phyloP scores from a whole-genome alignment of 2,329 filamentous ascomycete species.

The Orbilia blumenaviensis region DNA sequence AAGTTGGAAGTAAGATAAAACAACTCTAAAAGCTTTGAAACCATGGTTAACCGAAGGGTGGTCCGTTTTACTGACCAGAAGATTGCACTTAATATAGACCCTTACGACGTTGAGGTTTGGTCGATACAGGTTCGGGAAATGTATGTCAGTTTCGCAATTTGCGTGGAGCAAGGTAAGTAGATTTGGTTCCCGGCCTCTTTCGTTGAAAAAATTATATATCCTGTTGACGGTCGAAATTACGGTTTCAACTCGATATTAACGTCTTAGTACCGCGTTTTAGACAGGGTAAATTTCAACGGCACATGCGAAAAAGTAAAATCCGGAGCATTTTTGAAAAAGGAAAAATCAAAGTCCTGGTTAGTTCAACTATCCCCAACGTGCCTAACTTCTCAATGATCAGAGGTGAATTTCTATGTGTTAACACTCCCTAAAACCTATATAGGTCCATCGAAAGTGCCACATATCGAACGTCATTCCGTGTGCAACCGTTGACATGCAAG shows the following conservation, averaged over 20 bases:
- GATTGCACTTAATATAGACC: not conserved
- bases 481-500: conserved; percentile 8
- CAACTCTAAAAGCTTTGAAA: not conserved
- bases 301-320: conserved; percentile 5
- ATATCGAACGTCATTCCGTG: conserved; percentile 7
- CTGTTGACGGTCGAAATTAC: too few relatives aligned
- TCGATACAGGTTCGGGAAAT: conserved; percentile 26
- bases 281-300: conserved; percentile 8
- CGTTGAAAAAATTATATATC: too few relatives aligned
- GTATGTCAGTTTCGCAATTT: conserved; percentile 22
- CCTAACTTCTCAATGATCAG: too few relatives aligned
- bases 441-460: conserved; percentile 31
- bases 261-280: not conserved
- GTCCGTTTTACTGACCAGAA: not conserved
- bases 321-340: conserved; percentile 16
- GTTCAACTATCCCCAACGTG: not conserved
- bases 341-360: conserved; percentile 28
- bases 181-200: not conserved
- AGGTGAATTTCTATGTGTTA: too few relatives aligned
- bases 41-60: not conserved
- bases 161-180: conserved; percentile 10
- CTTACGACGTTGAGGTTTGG: conserved; percentile 13
- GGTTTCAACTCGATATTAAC: not conserved
- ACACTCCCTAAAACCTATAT: too few relatives aligned
- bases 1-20: conserved; percentile 19